phyloP scores from a whole-genome alignment of 495 filamentous ascomycete genomes.

The Acidiella bohemica region DNA sequence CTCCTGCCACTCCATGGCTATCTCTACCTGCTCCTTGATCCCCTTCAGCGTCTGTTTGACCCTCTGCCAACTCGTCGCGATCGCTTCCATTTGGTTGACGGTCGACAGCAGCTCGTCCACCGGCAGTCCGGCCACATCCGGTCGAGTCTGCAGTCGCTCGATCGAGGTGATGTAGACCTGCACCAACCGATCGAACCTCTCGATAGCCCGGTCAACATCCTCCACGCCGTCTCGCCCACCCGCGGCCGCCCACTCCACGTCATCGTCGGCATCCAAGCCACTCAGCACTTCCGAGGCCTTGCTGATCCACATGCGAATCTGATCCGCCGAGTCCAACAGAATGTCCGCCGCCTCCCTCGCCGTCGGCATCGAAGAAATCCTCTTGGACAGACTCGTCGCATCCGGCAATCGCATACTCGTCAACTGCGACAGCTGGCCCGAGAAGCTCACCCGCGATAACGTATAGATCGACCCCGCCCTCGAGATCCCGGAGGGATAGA shows the following conservation, averaged over 20 bases:
- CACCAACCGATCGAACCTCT: slow-evolving; percentile 71
- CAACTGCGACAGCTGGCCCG: slow-evolving; percentile 75
- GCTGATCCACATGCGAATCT: slow-evolving; percentile 82
- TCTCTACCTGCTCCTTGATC: slow-evolving; percentile 80
- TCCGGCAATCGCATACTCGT: slow-evolving; percentile 76
- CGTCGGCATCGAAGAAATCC: slow-evolving; percentile 68
- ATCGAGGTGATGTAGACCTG: slow-evolving; percentile 82
- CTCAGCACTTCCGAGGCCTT: slow-evolving; percentile 77
- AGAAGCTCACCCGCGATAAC: slow-evolving; percentile 76
- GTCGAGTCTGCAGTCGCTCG: slow-evolving; percentile 69
- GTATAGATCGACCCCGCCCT: slow-evolving; percentile 75
- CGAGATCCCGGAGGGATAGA: slow-evolving; percentile 35
- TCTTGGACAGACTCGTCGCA: slow-evolving; percentile 62
- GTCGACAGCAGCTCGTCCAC: slow-evolving; percentile 53
- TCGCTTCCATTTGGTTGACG: slow-evolving; percentile 75
- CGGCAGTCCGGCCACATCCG: slow-evolving; percentile 58
- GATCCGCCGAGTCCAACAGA: slow-evolving; percentile 67
- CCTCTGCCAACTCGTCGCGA: slow-evolving; percentile 69
- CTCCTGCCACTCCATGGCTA: slow-evolving; percentile 98
- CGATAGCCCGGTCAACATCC: slow-evolving; percentile 77
- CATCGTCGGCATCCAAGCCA: slow-evolving; percentile 82
- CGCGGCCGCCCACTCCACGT: slow-evolving; percentile 93
- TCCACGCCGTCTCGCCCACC: slow-evolving; percentile 79
- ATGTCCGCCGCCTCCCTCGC: slow-evolving; percentile 65
- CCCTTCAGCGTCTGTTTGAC: slow-evolving; percentile 59